Evolutionary conservation across 495 filamentous ascomycete genomes (phyloP).

Genomic region (Mycothermus thermophilus): DNA sequence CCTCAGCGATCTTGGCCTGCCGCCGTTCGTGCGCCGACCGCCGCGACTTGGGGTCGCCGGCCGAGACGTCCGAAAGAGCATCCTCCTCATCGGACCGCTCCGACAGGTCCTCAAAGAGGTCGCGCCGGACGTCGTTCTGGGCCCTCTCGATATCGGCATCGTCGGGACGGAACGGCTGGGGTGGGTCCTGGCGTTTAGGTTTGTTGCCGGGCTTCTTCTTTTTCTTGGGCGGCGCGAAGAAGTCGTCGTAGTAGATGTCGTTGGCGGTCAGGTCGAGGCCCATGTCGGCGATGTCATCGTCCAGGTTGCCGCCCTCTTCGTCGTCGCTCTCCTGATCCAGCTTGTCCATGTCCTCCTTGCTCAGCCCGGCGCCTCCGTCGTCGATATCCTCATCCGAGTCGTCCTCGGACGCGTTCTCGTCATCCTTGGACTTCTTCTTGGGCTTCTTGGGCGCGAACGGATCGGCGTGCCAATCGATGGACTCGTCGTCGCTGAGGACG

Average conservation of each 20-base stretch:
- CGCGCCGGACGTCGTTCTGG: constrained; percentile 80
- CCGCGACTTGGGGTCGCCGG: constrained; percentile 40
- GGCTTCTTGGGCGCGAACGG: constrained; percentile 32
- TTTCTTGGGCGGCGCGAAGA: constrained; percentile 71
- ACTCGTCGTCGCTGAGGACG: constrained; percentile 57
- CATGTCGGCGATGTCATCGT: constrained; percentile 39
- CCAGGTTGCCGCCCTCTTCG: constrained; percentile 35
- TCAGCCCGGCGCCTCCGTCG: constrained; percentile 26
- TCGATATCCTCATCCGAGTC: constrained; percentile 18
- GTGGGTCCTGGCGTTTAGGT: constrained; percentile 10
- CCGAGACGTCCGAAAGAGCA: constrained; percentile 40
- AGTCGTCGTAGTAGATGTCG: constrained; percentile 74
- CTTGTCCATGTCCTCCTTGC: constrained; percentile 9
- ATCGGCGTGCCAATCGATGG: constrained; percentile 71
- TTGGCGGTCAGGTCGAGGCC: constrained; percentile 58
- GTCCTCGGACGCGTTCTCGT: constrained; percentile 7
- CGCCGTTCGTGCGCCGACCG: constrained; percentile 75
- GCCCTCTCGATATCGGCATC: constrained; percentile 63
- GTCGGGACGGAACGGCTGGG: constrained; percentile 19
- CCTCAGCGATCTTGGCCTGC: constrained; percentile 68
- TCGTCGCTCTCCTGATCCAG: constrained; percentile 45
- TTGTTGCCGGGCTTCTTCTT: constrained; percentile 40
- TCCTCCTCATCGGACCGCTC: constrained; percentile 43
- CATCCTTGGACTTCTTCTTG: constrained; percentile 6
- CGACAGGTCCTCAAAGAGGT: constrained; percentile 76